Conservation (phyloP, 129 eudicot genomes). For the Lonicera japonica region DNA sequence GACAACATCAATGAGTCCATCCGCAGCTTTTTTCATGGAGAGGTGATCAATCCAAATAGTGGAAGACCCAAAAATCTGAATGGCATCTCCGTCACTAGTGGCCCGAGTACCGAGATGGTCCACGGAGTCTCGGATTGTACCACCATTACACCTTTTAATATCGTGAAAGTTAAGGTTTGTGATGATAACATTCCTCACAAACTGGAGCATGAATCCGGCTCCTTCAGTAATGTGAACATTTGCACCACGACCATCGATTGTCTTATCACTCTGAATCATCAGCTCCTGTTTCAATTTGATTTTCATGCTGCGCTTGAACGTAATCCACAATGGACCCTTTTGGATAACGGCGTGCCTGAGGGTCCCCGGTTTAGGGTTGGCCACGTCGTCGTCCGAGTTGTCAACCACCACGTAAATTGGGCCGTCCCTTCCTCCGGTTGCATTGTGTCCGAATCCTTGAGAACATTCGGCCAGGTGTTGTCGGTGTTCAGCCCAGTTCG, state of each 20-base stretch:
- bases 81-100: slow-evolving; percentile 9
- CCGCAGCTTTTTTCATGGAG: background rate
- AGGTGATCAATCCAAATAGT: slow-evolving; percentile 19
- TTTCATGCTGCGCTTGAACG: slow-evolving; percentile 19
- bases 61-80: slow-evolving; percentile 4
- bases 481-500: slow-evolving; percentile 28
- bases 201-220: slow-evolving; percentile 23
- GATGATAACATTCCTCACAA: slow-evolving; percentile 21
- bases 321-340: slow-evolving; percentile 23
- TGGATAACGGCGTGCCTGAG: slow-evolving; percentile 20
- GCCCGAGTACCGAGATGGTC: slow-evolving; percentile 6
- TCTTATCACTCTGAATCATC: slow-evolving; percentile 16
- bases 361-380: slow-evolving; percentile 26
- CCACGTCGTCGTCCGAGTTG: slow-evolving; percentile 15
- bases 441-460: slow-evolving; percentile 20
- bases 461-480: slow-evolving; percentile 21
- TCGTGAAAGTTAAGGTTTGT: slow-evolving; percentile 15
- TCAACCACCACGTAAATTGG: slow-evolving; percentile 22
- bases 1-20: slow-evolving; percentile 16
- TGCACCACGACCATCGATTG: slow-evolving; percentile 32
- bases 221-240: slow-evolving; percentile 21
- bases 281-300: slow-evolving; percentile 23
- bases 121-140: slow-evolving; percentile 10
- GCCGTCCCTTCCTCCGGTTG: slow-evolving; percentile 28
- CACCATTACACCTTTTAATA: background rate